Percentiles rank a stretch among this genome's conserved stretches.
These are phyloP conservation scores for Kwoniella botswanensis DNA, from an alignment of 768 basidiomycete species.

Conservation along the genomic window DNA sequence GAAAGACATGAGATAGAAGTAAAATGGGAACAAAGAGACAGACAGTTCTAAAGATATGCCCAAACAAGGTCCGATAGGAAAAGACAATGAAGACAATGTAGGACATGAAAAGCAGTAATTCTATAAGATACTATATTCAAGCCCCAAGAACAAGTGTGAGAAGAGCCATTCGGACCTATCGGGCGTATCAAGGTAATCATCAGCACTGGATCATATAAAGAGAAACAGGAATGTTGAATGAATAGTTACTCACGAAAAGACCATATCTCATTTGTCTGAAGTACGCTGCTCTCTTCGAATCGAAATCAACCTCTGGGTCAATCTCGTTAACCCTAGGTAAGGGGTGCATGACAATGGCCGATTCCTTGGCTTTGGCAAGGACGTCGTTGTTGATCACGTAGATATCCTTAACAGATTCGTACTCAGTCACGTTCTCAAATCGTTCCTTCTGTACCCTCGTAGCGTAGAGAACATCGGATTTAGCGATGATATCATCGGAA, in stretches of 20 bases:
- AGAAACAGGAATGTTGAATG: background rate
- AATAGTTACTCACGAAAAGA: conserved; percentile 74
- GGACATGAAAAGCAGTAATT: background rate
- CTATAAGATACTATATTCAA: background rate
- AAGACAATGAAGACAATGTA: background rate
- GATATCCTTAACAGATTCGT: conserved; percentile 86
- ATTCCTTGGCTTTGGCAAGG: conserved; percentile 87
- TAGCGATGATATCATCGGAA: conserved; percentile 78
- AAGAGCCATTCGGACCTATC: conserved; percentile 78
- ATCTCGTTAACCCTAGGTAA: conserved; percentile 96
- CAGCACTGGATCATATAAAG: background rate
- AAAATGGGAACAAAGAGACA: background rate
- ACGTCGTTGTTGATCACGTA: conserved; percentile 95
- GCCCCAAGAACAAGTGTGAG: conserved; percentile 69
- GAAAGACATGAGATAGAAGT: background rate
- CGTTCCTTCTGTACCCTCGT: conserved; percentile 96
- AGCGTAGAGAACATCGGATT: conserved; percentile 96
- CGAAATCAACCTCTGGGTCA: conserved; percentile 97
- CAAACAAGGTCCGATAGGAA: conserved; percentile 10
- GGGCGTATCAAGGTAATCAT: conserved; percentile 6
- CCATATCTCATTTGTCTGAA: conserved; percentile 99
- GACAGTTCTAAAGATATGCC: background rate
- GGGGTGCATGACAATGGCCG: conserved; percentile 99
- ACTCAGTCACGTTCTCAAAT: conserved; percentile 78
- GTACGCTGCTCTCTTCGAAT: conserved; percentile 89